phyloP scores from a whole-genome alignment of 1,284 basidiomycete species.

The Marasmius fiardii region DNA sequence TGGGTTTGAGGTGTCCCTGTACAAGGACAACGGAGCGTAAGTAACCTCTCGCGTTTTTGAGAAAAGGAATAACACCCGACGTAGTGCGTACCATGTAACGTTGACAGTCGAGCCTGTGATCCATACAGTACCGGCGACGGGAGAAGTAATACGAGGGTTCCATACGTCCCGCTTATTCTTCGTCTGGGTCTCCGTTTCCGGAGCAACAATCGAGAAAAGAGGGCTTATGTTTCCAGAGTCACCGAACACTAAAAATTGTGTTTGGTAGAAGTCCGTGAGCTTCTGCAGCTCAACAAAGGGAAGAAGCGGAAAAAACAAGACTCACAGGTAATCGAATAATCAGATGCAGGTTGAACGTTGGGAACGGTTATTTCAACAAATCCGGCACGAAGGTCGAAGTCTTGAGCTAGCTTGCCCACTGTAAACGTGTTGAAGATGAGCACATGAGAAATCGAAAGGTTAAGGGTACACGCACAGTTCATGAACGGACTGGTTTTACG shows the following conservation, averaged over 20 bases:
- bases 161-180: conserved; percentile 2
- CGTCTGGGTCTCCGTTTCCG: not conserved
- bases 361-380: not conserved
- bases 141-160: conserved; percentile 10
- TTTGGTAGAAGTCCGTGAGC: not conserved
- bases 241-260: not conserved
- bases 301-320: too few relatives aligned
- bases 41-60: too few relatives aligned
- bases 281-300: not conserved
- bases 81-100: conserved; percentile 12
- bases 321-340: not conserved
- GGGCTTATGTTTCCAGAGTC: not conserved
- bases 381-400: not conserved
- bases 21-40: too few relatives aligned
- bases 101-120: conserved; percentile 5
- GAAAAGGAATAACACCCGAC: not conserved
- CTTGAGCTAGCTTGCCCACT: conserved; percentile 12
- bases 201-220: conserved; percentile 2
- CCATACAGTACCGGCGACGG: conserved; percentile 8
- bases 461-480: not conserved
- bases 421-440: not conserved
- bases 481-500: not conserved
- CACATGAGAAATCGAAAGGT: not conserved
- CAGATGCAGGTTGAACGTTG: not conserved
- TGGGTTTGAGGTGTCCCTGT: conserved; percentile 8